These are phyloP conservation scores for Wickerhamomyces queroliae DNA, from an alignment of 805 yeast species.

Conservation along the genomic window DNA sequence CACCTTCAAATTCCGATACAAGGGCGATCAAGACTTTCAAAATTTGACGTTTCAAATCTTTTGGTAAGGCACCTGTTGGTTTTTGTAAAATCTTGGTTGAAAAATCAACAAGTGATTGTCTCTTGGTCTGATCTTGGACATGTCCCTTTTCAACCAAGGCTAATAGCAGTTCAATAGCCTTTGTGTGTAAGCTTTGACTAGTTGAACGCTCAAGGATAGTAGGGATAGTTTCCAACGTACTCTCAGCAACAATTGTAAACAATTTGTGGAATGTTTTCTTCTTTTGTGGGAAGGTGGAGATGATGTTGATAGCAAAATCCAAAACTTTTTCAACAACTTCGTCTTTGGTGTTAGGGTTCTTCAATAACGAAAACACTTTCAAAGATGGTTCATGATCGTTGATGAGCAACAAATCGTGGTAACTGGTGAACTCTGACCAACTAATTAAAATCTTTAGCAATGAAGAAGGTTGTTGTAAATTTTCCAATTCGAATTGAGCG, in stretches of 20 bases:
- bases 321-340: conserved; percentile 52
- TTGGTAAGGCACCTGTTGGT: conserved; percentile 44
- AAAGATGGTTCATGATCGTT: conserved; percentile 50
- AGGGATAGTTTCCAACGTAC: conserved; percentile 48
- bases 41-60: conserved; percentile 48
- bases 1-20: conserved; percentile 46
- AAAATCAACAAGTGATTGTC: conserved; percentile 47
- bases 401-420: conserved; percentile 45
- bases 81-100: conserved; percentile 56
- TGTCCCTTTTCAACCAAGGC: conserved; percentile 52
- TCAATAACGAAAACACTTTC: conserved; percentile 51
- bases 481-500: conserved; percentile 62
- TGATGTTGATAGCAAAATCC: conserved; percentile 44
- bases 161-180: conserved; percentile 44
- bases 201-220: conserved; percentile 32
- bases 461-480: conserved; percentile 79
- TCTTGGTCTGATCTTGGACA: conserved; percentile 49
- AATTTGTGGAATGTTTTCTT: conserved; percentile 40
- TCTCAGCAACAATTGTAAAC: conserved; percentile 52
- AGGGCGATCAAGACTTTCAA: conserved; percentile 52
- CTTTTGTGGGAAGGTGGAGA: conserved; percentile 33
- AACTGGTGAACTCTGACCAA: conserved; percentile 44
- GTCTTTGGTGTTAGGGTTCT: conserved; percentile 56
- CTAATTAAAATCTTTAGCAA: conserved; percentile 58
- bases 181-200: conserved; percentile 40